Conservation (phyloP, 768 basidiomycete genomes). For the Lactifluus echinatus region DNA sequence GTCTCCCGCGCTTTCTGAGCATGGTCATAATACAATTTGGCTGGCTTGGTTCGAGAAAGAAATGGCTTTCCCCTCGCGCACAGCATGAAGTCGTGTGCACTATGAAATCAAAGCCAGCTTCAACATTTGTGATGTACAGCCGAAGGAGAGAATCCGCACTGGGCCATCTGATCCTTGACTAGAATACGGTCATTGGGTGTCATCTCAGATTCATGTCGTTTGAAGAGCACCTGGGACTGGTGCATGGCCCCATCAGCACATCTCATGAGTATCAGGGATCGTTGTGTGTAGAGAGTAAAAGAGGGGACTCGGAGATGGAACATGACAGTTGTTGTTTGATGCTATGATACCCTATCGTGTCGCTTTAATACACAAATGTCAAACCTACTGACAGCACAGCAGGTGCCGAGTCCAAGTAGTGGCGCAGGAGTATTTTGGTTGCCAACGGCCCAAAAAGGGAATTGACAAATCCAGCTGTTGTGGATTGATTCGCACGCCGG, state of each 20-base stretch:
- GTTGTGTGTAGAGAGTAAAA: no score
- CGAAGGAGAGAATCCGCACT: not conserved
- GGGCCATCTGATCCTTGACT: not conserved
- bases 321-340: not conserved
- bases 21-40: not conserved
- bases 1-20: not conserved
- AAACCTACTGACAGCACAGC: no score
- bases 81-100: not conserved
- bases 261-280: not conserved
- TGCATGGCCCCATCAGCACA: not conserved
- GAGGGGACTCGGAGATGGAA: not conserved
- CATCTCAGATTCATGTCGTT: not conserved
- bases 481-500: no score
- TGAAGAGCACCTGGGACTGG: not conserved
- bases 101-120: not conserved
- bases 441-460: no score
- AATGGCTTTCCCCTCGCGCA: not conserved
- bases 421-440: no score
- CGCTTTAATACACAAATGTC: not conserved
- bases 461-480: no score
- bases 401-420: no score
- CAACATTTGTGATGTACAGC: not conserved
- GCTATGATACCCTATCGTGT: not conserved
- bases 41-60: not conserved
- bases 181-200: not conserved